Evolutionary conservation across 768 basidiomycete species (phyloP).

Genomic region (Leccinum disarticulatum): DNA sequence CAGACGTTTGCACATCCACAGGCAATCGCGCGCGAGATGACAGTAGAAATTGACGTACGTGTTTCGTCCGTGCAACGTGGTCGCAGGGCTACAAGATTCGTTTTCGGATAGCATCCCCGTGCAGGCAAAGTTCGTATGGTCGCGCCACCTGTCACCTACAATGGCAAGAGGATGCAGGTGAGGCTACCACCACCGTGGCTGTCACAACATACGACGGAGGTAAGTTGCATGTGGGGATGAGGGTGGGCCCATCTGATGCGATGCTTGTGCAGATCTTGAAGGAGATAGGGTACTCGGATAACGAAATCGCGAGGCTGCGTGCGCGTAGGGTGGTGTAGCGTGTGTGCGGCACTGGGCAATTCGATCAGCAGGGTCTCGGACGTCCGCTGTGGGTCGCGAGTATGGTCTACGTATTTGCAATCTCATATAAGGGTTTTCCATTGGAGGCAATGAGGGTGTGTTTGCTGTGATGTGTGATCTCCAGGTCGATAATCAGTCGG

Average conservation of each 20-base stretch:
- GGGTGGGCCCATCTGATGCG: slow-evolving; percentile 2
- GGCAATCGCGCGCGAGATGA: slow-evolving; percentile 72
- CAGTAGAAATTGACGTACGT: slow-evolving; percentile 76
- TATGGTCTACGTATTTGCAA: slow-evolving; percentile 29
- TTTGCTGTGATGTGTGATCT: slow-evolving; percentile 27
- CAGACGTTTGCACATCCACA: slow-evolving; percentile 90
- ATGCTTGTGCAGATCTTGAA: slow-evolving; percentile 33
- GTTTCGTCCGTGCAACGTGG: slow-evolving; percentile 33
- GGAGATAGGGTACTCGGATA: slow-evolving; percentile 42
- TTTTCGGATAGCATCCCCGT: slow-evolving; percentile 57
- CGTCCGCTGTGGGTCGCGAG: slow-evolving; percentile 31
- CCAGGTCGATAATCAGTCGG: slow-evolving; percentile 33
- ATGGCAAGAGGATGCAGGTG: slow-evolving; percentile 75
- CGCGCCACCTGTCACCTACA: slow-evolving; percentile 78
- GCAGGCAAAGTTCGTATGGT: slow-evolving; percentile 78
- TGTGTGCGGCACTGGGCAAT: slow-evolving; percentile 12
- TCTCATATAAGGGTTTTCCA: slow-evolving; percentile 22
- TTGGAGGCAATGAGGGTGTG: slow-evolving; percentile 13
- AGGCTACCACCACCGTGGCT: slow-evolving; percentile 82
- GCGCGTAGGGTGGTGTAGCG: slow-evolving; percentile 41
- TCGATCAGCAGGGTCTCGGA: slow-evolving; percentile 7
- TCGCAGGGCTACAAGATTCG: slow-evolving; percentile 13
- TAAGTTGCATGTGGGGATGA: slow-evolving; percentile 26
- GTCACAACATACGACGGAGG: slow-evolving; percentile 82
- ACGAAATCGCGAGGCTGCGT: slow-evolving; percentile 45